Conservation (phyloP, 148 eudicot genomes). For the Vaccinium myrtillus region DNA sequence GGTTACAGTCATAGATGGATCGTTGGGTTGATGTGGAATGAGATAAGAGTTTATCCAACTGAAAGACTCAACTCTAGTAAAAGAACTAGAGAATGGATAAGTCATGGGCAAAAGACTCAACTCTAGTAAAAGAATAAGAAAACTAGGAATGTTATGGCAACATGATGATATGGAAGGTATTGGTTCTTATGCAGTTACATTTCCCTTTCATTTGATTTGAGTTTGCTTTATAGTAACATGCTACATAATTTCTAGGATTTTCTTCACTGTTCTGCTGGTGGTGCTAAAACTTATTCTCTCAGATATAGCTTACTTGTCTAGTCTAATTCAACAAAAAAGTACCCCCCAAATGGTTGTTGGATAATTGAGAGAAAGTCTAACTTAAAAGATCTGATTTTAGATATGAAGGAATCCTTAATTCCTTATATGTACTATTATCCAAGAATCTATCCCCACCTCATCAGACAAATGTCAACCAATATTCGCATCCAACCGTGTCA, state of each 20-base stretch:
- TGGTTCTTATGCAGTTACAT: neutral
- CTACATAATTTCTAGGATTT: neutral
- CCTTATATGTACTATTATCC: neutral
- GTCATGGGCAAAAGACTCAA: neutral
- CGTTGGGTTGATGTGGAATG: constrained; percentile 25
- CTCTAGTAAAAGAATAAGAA: neutral
- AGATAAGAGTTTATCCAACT: constrained; percentile 29
- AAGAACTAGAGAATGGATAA: neutral
- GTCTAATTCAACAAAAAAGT: neutral
- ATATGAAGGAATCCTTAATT: constrained; percentile 13
- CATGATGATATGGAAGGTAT: neutral
- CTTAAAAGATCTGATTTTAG: neutral
- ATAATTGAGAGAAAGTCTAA: neutral
- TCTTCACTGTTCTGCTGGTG: neutral
- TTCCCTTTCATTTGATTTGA: neutral
- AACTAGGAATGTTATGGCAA: neutral
- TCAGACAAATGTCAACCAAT: neutral
- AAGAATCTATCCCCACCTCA: neutral
- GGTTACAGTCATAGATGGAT: constrained; percentile 10
- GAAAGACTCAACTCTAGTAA: neutral
- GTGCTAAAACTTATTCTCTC: neutral
- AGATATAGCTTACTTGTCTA: neutral
- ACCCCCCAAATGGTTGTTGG: neutral
- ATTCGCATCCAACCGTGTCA: neutral
- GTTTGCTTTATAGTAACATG: neutral